phyloP scores from a whole-genome alignment of 768 basidiomycete species.

The Leccinum truebloodii region DNA sequence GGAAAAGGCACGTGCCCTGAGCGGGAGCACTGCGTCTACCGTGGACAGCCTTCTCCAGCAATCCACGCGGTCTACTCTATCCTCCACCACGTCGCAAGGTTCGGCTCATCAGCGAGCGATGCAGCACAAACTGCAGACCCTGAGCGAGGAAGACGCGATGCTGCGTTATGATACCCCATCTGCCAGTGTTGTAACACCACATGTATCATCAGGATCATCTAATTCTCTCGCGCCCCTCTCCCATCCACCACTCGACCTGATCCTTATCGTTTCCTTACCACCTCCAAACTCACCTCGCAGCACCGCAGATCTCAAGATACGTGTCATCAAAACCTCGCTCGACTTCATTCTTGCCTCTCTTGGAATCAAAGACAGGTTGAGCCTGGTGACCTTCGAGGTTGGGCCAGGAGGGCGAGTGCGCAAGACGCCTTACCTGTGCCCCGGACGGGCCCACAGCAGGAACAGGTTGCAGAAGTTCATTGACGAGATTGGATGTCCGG shows the following conservation, averaged over 20 bases:
- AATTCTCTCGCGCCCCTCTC: constrained; percentile 80
- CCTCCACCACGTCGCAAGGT: constrained; percentile 73
- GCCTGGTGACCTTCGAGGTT: constrained; percentile 91
- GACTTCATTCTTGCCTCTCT: constrained; percentile 83
- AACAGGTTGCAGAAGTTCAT: constrained; percentile 75
- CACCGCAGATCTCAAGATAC: constrained; percentile 82
- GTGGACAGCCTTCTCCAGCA: constrained; percentile 65
- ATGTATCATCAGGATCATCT: constrained; percentile 71
- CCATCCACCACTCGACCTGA: constrained; percentile 89
- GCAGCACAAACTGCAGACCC: constrained; percentile 55
- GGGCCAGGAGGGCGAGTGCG: constrained; percentile 80
- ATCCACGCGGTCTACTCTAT: constrained; percentile 66
- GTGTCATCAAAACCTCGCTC: constrained; percentile 85
- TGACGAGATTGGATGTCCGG: constrained; percentile 57
- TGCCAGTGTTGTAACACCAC: constrained; percentile 63
- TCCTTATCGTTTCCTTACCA: constrained; percentile 88
- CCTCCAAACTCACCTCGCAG: constrained; percentile 68
- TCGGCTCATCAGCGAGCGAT: constrained; percentile 43
- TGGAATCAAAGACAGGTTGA: constrained; percentile 76
- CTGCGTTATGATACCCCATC: constrained; percentile 52
- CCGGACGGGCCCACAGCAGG: constrained; percentile 69
- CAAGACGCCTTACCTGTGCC: constrained; percentile 89
- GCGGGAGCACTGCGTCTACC: constrained; percentile 65
- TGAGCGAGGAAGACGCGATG: constrained; percentile 73
- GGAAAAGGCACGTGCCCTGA: constrained; percentile 76